A percentile compares a stretch with the other conserved stretches of the same genome.
Conservation (phyloP, 371 early-diverging fungal genomes). For the Rhizopus arrhizus region DNA sequence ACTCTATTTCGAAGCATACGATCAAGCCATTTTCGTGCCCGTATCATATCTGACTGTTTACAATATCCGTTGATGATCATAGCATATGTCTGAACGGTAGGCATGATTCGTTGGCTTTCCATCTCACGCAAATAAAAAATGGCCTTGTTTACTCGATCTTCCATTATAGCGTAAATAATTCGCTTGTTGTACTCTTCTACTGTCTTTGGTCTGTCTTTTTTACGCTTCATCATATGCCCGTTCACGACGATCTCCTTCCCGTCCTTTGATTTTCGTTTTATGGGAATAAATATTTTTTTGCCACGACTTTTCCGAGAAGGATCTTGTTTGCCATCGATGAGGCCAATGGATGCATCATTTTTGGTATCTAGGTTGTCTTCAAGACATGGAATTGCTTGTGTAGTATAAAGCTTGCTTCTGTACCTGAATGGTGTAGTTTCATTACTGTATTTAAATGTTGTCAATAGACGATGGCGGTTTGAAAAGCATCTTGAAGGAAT, state of each 20-base stretch:
- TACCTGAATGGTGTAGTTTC: neutral
- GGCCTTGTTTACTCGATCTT: slow-evolving; percentile 38
- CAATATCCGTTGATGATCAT: slow-evolving; percentile 40
- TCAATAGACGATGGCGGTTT: neutral
- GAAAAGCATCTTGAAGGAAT: neutral
- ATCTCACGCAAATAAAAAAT: slow-evolving; percentile 36
- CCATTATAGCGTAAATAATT: slow-evolving; percentile 21
- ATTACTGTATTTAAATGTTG: neutral
- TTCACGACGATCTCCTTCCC: slow-evolving; percentile 4
- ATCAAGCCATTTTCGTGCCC: slow-evolving; percentile 40
- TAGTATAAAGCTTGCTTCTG: neutral
- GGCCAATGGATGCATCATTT: neutral
- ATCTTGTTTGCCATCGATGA: no score
- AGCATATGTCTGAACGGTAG: slow-evolving; percentile 39
- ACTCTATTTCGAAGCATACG: slow-evolving; percentile 37
- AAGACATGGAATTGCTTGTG: neutral
- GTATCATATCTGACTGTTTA: slow-evolving; percentile 36
- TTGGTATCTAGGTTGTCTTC: neutral
- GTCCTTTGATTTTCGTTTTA: neutral
- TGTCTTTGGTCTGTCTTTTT: slow-evolving; percentile 16
- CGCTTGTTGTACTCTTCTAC: slow-evolving; percentile 29
- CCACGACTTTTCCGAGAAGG: neutral
- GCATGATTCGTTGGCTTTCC: slow-evolving; percentile 26
- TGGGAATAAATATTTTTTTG: neutral
- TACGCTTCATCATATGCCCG: slow-evolving; percentile 13